phyloP scores from a whole-genome alignment of 805 yeast species.

The Alloascoidea hylecoeti region DNA sequence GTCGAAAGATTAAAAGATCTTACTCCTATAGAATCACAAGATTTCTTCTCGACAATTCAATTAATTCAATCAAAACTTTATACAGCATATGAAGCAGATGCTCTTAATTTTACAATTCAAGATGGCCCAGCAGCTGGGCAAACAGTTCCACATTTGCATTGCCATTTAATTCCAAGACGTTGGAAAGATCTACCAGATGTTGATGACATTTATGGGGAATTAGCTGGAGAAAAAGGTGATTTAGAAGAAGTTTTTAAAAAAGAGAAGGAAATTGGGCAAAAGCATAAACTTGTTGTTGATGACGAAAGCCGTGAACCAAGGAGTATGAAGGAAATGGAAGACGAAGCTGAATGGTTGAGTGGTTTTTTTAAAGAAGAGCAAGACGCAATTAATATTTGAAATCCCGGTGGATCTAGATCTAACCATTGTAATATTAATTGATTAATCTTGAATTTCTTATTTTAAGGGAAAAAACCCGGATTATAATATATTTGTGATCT shows the following conservation, averaged over 20 bases:
- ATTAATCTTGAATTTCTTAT: too few species aligned
- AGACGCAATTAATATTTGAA: too few species aligned
- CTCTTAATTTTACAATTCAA: constrained; percentile 84
- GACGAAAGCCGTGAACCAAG: constrained; percentile 13
- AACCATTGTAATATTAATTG: too few species aligned
- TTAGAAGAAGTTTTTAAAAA: constrained; percentile 19
- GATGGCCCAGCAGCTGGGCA: constrained; percentile 97
- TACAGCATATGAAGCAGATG: constrained; percentile 58
- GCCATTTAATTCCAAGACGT: constrained; percentile 82
- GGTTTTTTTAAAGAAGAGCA: constrained; percentile 5
- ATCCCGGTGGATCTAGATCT: too few species aligned
- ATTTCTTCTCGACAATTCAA: constrained; percentile 68
- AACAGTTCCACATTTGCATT: constrained; percentile 88
- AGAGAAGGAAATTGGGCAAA: constrained; percentile 15
- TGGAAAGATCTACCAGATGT: constrained; percentile 43
- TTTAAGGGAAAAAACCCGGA: too few species aligned
- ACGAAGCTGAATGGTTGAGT: constrained; percentile 48
- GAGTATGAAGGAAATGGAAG: constrained; percentile 43
- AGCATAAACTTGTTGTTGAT: constrained; percentile 15
- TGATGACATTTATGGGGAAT: constrained; percentile 55
- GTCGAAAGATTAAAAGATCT: constrained; percentile 59
- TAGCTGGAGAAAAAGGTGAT: constrained; percentile 44
- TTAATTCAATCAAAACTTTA: constrained; percentile 55
- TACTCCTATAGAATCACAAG: constrained; percentile 49
- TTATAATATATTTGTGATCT: too few species aligned